Percentiles rank a stretch among this genome's conserved stretches.
Conservation (phyloP, 1,139 yeast species). For the Candida tunisiensis region DNA sequence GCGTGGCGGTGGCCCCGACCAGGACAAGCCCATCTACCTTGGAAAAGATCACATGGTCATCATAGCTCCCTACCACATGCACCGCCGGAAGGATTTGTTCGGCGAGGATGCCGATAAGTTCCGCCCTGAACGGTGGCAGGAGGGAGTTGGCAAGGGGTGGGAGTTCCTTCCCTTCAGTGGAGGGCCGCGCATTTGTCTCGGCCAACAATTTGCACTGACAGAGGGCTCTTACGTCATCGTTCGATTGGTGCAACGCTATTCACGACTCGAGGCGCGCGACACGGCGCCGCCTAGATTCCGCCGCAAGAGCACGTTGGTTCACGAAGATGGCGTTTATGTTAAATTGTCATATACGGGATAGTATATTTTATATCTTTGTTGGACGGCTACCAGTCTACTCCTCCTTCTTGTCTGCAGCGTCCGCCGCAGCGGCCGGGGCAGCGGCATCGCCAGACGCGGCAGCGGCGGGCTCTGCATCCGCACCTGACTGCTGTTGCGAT, state of each 20-base stretch:
- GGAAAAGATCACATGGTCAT: conserved; percentile 31
- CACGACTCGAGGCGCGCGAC: conserved; percentile 3
- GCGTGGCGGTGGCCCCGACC: conserved; percentile 30
- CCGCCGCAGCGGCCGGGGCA: not conserved
- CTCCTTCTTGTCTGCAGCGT: not conserved
- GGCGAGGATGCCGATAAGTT: conserved; percentile 33
- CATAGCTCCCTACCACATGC: conserved; percentile 29
- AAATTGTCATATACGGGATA: no score
- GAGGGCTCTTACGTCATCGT: conserved; percentile 32
- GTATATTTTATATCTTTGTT: no score
- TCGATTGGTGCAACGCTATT: conserved; percentile 21
- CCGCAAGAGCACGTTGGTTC: no score
- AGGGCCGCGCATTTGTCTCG: conserved; percentile 42
- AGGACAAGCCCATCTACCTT: conserved; percentile 25
- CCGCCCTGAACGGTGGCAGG: conserved; percentile 35
- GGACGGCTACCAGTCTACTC: no score
- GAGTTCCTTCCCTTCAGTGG: conserved; percentile 30
- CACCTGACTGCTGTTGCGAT: conserved; percentile 56
- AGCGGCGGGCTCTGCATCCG: not conserved
- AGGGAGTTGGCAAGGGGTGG: conserved; percentile 14
- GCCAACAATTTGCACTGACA: conserved; percentile 41
- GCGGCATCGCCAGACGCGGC: not conserved
- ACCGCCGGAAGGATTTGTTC: conserved; percentile 26
- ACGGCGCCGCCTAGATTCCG: no score
- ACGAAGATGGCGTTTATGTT: not conserved